Base-by-base conservation (phyloP, 2,329 filamentous ascomycete genomes). In the Tricladium varicosporioides region DNA sequence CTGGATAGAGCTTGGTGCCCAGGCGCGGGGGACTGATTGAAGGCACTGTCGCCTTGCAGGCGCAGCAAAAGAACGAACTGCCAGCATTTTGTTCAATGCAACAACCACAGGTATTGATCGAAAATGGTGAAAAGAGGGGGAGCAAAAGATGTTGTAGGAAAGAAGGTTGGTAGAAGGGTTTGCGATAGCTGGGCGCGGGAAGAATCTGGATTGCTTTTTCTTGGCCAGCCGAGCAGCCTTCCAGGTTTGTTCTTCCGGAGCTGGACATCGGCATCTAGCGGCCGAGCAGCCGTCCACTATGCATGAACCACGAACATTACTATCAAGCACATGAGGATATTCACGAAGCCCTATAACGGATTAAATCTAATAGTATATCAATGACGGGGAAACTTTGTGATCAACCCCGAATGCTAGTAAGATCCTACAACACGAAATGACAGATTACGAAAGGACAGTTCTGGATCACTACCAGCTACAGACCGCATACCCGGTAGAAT, bases 391-490 rank as follows among this genome's bases (percentile, higher is more conserved):
- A 3, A 27, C 22, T 27, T 27, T 27, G 22, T 7, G 22, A 7
- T 4, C 22, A 27, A 27, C 22, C 7, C n/a, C 36, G 36, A 13
- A 13, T 40, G 14, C n/a, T 9, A 15, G n/a, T 22, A n/a, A n/a
- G 22, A 4, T 16, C 27, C 5, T 40, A 43, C 8, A 32, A 32
- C 19, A 56, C 63, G 75, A 66, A 54, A 79, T 84, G 87, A 81
- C 85, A 61, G 89, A 94, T 69, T 83, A 86, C 67, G 88, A 94
- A 69, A 80, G 86, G 60, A 85, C 83, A 47, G 84, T 97, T 54
- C 84, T 94, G 67, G 92, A 92, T 66, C 92, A 96, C 76, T 97
- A 97, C 77, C 89, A 92, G 72, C 82, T 97, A 49, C 81, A 87
- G 44, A 89, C 81, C 13, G 79, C 89, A 16, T 92, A 85, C 72